Percentiles rank a stretch among this genome's conserved stretches.
Evolutionary conservation across 257 asterid genomes (phyloP).

Genomic region (Rauvolfia tetraphylla): DNA sequence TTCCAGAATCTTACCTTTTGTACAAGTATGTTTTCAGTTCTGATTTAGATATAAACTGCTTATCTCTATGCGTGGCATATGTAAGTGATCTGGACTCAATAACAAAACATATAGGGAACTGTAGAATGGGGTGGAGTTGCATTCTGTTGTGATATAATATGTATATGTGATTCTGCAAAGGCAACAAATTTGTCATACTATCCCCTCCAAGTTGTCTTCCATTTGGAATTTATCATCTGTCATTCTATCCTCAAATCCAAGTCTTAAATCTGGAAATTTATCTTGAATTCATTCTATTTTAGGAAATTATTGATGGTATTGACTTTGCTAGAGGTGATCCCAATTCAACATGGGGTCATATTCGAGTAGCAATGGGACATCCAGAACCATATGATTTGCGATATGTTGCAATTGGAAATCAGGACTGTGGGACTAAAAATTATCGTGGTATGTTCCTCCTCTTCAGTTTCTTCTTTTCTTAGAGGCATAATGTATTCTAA

Average conservation of each 20-base stretch:
- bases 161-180: not conserved
- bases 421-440: slow-evolving; percentile 71
- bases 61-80: not conserved
- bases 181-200: not conserved
- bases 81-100: not conserved
- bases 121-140: not conserved
- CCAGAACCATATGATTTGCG: slow-evolving; percentile 73
- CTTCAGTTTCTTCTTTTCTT: not conserved
- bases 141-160: not conserved
- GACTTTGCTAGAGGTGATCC: slow-evolving; percentile 85
- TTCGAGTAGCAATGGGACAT: slow-evolving; percentile 85
- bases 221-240: not conserved
- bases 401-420: slow-evolving; percentile 88
- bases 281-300: slow-evolving; percentile 6
- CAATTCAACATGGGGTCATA: slow-evolving; percentile 72
- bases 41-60: slow-evolving; percentile 7
- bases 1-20: slow-evolving; percentile 52
- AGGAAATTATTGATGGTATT: slow-evolving; percentile 87
- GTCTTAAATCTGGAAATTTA: not conserved
- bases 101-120: not conserved
- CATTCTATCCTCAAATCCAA: not conserved
- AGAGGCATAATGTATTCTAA: not conserved
- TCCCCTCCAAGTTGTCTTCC: not conserved
- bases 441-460: slow-evolving; percentile 48
- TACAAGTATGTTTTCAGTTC: slow-evolving; percentile 47